phyloP scores from a whole-genome alignment of 106 monocot species.

The Apostasia ramifera region DNA sequence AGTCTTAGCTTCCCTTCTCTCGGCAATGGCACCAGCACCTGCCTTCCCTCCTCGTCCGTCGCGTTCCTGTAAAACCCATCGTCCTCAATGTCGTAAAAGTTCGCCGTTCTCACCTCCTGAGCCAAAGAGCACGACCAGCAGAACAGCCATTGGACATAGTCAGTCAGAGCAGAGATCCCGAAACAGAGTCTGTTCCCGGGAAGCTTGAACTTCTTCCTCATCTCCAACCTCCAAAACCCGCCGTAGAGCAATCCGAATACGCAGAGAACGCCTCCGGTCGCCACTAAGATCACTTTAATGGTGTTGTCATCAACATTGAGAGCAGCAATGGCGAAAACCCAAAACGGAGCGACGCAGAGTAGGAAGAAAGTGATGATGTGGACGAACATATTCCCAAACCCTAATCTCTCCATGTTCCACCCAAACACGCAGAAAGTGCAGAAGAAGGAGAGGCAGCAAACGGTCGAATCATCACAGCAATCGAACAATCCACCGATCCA shows the following conservation, averaged over 20 bases:
- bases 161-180: conserved; percentile 8
- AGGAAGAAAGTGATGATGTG: conserved; percentile 16
- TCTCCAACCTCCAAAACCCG: conserved; percentile 3
- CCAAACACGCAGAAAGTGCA: conserved; percentile 25
- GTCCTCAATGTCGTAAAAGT: conserved; percentile 19
- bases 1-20: background rate
- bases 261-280: conserved; percentile 2
- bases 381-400: conserved; percentile 24
- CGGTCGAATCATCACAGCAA: conserved; percentile 15
- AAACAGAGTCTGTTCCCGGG: conserved; percentile 4
- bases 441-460: conserved; percentile 15
- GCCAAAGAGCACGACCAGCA: conserved; percentile 4
- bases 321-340: conserved; percentile 10
- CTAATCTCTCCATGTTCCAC: conserved; percentile 19
- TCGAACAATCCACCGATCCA: conserved; percentile 28
- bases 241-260: conserved; percentile 1
- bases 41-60: background rate
- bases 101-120: conserved; percentile 1
- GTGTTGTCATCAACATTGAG: conserved; percentile 1
- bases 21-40: conserved; percentile 2
- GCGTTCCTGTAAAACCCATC: conserved; percentile 11
- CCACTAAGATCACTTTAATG: background rate
- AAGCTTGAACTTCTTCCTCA: conserved; percentile 10
- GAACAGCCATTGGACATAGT: conserved; percentile 16
- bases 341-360: conserved; percentile 13